Conservation (phyloP, 2,329 filamentous ascomycete genomes). For the Alternaria dauci region DNA sequence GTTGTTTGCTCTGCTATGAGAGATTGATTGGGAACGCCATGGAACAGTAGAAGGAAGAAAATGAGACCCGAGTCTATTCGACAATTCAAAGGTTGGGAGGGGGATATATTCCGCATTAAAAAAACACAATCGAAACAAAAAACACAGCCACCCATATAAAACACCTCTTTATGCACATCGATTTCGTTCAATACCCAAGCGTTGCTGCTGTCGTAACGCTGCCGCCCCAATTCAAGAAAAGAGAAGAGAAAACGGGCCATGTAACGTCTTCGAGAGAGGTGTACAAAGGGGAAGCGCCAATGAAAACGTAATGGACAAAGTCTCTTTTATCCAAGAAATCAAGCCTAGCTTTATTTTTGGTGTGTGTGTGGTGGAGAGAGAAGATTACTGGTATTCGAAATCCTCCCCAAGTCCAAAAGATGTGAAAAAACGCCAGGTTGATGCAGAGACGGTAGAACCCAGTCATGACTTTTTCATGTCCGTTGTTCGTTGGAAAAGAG, state of each 20-base stretch:
- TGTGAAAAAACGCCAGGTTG: slow-evolving; percentile 24
- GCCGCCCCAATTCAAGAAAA: slow-evolving; percentile 10
- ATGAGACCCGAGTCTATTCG: slow-evolving; percentile 25
- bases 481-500: slow-evolving; percentile 1
- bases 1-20: slow-evolving; percentile 25
- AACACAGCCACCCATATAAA: slow-evolving; percentile 27
- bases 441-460: slow-evolving; percentile 30
- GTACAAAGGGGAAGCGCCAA: slow-evolving; percentile 32
- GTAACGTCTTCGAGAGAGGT: slow-evolving; percentile 34
- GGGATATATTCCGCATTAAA: slow-evolving; percentile 33
- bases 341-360: slow-evolving; percentile 19
- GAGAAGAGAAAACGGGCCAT: slow-evolving; percentile 33
- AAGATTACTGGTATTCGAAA: slow-evolving; percentile 15
- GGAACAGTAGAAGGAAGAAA: too few species aligned
- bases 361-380: background rate
- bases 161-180: slow-evolving; percentile 49
- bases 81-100: slow-evolving; percentile 12
- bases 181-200: slow-evolving; percentile 39
- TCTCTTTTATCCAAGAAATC: slow-evolving; percentile 34
- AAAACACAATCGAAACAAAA: slow-evolving; percentile 10
- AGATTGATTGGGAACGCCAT: slow-evolving; percentile 24
- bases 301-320: slow-evolving; percentile 19
- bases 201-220: slow-evolving; percentile 9
- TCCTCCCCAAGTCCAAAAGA: slow-evolving; percentile 22
- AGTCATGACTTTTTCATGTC: slow-evolving; percentile 31